A percentile compares a stretch with the other conserved stretches of the same genome.
These are phyloP conservation scores for Leishmania mexicana DNA, from an alignment of 208 protist genomes.

Conservation along the genomic window DNA sequence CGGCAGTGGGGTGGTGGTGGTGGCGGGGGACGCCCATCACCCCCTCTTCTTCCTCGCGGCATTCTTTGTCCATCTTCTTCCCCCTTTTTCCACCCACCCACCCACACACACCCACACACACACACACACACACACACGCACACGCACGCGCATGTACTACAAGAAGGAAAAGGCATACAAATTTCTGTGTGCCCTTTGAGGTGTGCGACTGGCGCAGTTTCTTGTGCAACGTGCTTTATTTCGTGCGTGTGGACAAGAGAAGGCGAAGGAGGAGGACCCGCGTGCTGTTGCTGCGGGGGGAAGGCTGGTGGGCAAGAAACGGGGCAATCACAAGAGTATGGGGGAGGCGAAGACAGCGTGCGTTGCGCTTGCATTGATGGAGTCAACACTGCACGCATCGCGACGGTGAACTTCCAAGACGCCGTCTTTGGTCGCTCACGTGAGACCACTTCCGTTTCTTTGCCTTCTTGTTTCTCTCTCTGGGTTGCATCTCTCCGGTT, in stretches of 20 bases:
- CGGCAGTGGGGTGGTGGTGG: background rate
- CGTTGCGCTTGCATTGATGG: background rate
- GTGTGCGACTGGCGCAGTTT: background rate
- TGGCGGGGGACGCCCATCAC: background rate
- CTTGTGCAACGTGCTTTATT: background rate
- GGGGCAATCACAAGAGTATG: background rate
- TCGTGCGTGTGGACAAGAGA: background rate
- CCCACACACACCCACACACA: background rate
- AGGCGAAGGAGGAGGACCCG: background rate
- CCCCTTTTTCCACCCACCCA: background rate
- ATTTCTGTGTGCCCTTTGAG: background rate
- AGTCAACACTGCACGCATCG: background rate
- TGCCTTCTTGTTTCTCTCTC: background rate
- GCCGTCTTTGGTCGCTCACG: background rate
- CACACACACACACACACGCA: background rate
- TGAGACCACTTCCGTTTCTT: background rate
- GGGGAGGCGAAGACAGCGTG: background rate
- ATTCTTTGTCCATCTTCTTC: background rate
- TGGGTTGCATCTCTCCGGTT: background rate
- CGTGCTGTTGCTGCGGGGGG: background rate
- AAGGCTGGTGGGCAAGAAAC: background rate
- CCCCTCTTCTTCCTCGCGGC: background rate
- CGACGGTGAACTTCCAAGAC: background rate
- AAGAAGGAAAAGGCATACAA: background rate
- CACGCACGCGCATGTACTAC: too few relatives aligned